phyloP scores from a whole-genome alignment of 2,329 filamentous ascomycete genomes.

The Thielaviopsis musarum region DNA sequence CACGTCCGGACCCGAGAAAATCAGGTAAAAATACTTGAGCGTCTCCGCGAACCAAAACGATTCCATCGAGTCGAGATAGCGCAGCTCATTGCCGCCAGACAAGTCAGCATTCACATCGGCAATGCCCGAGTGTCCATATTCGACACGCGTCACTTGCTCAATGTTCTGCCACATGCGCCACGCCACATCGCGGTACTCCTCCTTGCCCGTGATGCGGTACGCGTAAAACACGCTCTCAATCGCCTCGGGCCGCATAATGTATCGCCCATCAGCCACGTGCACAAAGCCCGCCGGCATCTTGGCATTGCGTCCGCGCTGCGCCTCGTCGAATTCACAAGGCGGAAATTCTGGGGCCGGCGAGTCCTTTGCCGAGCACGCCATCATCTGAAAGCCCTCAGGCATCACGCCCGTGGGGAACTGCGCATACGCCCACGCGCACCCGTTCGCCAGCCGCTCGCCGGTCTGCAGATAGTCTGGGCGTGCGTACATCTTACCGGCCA shows the following conservation, averaged over 20 bases:
- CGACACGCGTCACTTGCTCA: conserved; percentile 27
- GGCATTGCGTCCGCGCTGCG: conserved; percentile 17
- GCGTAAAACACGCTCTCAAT: conserved; percentile 37
- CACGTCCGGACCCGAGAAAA: conserved; percentile 48
- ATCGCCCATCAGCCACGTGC: conserved; percentile 32
- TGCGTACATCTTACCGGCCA: conserved; percentile 45
- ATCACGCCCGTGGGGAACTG: conserved; percentile 38
- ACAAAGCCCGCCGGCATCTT: conserved; percentile 43
- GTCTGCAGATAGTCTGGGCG: conserved; percentile 25
- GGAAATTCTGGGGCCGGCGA: conserved; percentile 12
- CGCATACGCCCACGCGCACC: conserved; percentile 42
- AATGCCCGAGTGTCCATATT: conserved; percentile 31
- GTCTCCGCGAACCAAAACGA: conserved; percentile 61
- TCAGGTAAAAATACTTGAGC: conserved; percentile 57
- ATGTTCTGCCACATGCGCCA: conserved; percentile 37
- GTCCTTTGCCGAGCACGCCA: conserved; percentile 25
- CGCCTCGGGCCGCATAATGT: conserved; percentile 34
- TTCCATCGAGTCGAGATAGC: conserved; percentile 46
- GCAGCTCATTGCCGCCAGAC: conserved; percentile 17
- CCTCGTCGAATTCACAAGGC: conserved; percentile 18
- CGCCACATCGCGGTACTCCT: conserved; percentile 31
- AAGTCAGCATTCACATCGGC: conserved; percentile 25
- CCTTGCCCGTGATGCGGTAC: conserved; percentile 33
- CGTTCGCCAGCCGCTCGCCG: conserved; percentile 31
- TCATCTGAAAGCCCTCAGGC: conserved; percentile 36